Evolutionary conservation across 1,284 basidiomycete species (phyloP), one percentile per base, ranked within the genome.

Genomic region (Apiotrichum porosum): DNA sequence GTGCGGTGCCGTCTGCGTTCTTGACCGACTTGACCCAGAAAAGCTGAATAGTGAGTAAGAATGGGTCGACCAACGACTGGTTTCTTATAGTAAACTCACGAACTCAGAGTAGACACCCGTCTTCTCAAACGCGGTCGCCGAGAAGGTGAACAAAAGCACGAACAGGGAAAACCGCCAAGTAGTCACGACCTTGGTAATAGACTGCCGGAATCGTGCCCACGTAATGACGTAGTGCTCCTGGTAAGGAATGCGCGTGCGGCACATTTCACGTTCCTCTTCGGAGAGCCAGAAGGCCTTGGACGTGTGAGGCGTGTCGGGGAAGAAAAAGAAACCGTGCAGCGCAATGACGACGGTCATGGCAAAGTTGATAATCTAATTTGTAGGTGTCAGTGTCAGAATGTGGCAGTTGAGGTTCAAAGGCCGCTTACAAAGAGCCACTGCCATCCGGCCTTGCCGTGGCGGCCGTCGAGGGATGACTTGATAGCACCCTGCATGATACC

Each of bases 401-500:
- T 22, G n/a, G n/a, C n/a, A n/a, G n/a, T n/a, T n/a, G n/a, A n/a
- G n/a, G n/a, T n/a, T n/a, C n/a, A n/a, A n/a, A n/a, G n/a, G 5
- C 15, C 13, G 17, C 33, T 35, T 17, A 40, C 38, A 43, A 66
- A 68, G 2, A 68, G 53, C 58, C 61, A 67, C 49, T 69, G 56
- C 66, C 63, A 68, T 12, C 68, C 67, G 1, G 31, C 36, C 9
- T 57, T 36, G 35, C 63, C 63, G 33, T 37, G 34, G 18, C 47
- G 51, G 12, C 64, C 65, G 2, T 67, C 51, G 18, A 71, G 49
- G 5, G 62, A 61, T 12, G 43, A 31, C 18, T 60, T 49, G 43
- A 71, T 71, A 5, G 52, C 61, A 21, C 69, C 69, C 43, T 68
- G 66, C 62, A 71, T 65, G 36, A 71, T 51, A 30, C 67, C 66